Base-by-base conservation (phyloP, 2,329 filamentous ascomycete genomes). In the Beauveria sp. region DNA sequence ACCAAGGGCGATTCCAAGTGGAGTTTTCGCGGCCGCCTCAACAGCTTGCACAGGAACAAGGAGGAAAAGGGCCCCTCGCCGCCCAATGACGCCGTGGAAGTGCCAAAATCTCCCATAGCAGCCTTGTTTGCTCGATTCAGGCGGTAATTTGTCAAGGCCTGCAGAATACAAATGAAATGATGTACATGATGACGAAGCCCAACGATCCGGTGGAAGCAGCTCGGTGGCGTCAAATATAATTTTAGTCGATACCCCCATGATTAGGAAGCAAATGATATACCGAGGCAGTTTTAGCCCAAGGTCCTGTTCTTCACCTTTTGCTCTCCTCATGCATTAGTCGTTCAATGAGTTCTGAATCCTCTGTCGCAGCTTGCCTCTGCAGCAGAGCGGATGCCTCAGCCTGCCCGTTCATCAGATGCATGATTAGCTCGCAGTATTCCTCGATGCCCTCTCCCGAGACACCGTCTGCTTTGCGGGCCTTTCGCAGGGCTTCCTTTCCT, bases 391-490 rank as follows among this genome's bases (percentile, higher is more conserved):
- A 71, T 8, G 74, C 69, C 28, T 77, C 72, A 3, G 66, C 68
- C 41, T 72, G 70, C 16, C 67, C 67, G 48, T 73, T 71, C 59
- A 85, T 73, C 40, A 85, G 70, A 61, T 79, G 75, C 53, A 80
- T 67, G 20, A 87, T 77, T 24, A 87, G 72, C 63, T 83, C 81
- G 52, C 79, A 81, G 67, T 85, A 88, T 70, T 87, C 85, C 57
- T 80, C 75, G 34, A 88, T 75, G 5, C 77, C 84, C 65, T 86
- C 83, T 34, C 83, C 83, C 61, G 80, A 80, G 65, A 80, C 78
- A n/a, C 79, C 77, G 1, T 78, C 76, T 34, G 77, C 76, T 37
- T 75, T 74, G 61, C 81, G 76, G 40, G 81, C 80, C 59, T 71
- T 76, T 47, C 79, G 79, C 62, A 88, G 72, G 16, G 79, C 79